phyloP scores from a whole-genome alignment of 495 filamentous ascomycete species.

The Aspergillus coremiiformis region DNA sequence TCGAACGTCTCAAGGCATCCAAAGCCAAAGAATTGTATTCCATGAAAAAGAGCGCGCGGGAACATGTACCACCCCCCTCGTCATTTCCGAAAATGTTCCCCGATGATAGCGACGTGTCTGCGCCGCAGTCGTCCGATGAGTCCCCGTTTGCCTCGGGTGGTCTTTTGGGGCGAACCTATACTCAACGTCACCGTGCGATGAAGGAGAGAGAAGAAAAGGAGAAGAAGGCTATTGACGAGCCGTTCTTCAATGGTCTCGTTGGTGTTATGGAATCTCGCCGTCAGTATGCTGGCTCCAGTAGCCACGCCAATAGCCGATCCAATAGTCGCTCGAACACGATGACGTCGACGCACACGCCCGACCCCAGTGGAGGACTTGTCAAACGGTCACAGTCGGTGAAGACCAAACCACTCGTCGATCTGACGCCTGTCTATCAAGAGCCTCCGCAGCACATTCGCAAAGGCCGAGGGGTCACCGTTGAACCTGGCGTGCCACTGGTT shows the following conservation, averaged over 20 bases:
- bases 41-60: slow-evolving; percentile 32
- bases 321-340: slow-evolving; percentile 35
- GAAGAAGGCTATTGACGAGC: slow-evolving; percentile 23
- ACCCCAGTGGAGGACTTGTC: slow-evolving; percentile 12
- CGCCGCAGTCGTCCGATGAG: slow-evolving; percentile 23
- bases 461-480: slow-evolving; percentile 60
- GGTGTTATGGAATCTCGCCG: slow-evolving; percentile 7
- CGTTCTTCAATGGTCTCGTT: slow-evolving; percentile 22
- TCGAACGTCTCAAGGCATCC: slow-evolving; percentile 13
- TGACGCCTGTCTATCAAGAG: slow-evolving; percentile 66
- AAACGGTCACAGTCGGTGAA: slow-evolving; percentile 27
- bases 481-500: slow-evolving; percentile 53
- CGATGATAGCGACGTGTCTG: slow-evolving; percentile 21
- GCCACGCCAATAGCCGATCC: slow-evolving; percentile 2
- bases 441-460: slow-evolving; percentile 62
- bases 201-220: slow-evolving; percentile 45
- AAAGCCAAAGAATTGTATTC: slow-evolving; percentile 22
- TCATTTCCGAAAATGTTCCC: slow-evolving; percentile 33
- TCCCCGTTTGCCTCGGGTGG: slow-evolving; percentile 48
- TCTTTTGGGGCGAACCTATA: slow-evolving; percentile 58
- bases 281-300: background rate
- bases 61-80: slow-evolving; percentile 38
- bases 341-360: slow-evolving; percentile 23
- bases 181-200: slow-evolving; percentile 49
- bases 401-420: slow-evolving; percentile 62